Base-by-base conservation (phyloP, 805 yeast genomes). In the Wickerhamiella hasegawae region DNA sequence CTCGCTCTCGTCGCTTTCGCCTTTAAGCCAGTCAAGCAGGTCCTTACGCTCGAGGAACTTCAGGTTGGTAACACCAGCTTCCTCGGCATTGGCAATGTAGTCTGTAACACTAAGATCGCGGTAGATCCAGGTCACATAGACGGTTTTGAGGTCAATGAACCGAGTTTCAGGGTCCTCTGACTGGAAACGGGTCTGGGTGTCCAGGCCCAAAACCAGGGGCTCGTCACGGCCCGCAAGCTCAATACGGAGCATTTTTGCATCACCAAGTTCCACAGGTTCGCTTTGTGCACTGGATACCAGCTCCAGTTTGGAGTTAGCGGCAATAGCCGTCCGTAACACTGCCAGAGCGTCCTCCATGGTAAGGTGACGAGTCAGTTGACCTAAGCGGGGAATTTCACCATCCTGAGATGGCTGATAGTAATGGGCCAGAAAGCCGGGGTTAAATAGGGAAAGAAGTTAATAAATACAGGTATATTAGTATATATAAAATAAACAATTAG, bases 31-130 rank as follows among this genome's bases (percentile, higher is more conserved):
- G 21, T 81, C 69, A 36, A 77, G 65, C 41, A 87, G 65, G 51
- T 87, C 94, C 6, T 83, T 75, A 57, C 92, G 74, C 47, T 83
- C 93, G 52, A 81, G 57, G 51, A 87, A 85, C 38, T 81, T 73
- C 51, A 87, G 69, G 42, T 81, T 81, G 2, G 72, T 64, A 23
- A 87, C 65, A 3, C 69, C 66, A 27, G 67, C 59, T 33, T 65
- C 67, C 47, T 72, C 76, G 43, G 94, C 81, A 26, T 70, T 74
- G 9, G 73, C 67, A 40, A 83, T 68, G 53, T 87, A 85, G 36
- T 82, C 93, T 10, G 94, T 76, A 31, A 84, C 76, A 27, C 76
- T 68, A 19, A 79, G 65, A 36, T 79, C 81, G 40, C 69, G 73
- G 43, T 73, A 73, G 19, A 73, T 43, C 90, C 93, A 87, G 44